Base-by-base conservation (phyloP, 2,329 filamentous ascomycete genomes). In the Sclerotinia glacialis region DNA sequence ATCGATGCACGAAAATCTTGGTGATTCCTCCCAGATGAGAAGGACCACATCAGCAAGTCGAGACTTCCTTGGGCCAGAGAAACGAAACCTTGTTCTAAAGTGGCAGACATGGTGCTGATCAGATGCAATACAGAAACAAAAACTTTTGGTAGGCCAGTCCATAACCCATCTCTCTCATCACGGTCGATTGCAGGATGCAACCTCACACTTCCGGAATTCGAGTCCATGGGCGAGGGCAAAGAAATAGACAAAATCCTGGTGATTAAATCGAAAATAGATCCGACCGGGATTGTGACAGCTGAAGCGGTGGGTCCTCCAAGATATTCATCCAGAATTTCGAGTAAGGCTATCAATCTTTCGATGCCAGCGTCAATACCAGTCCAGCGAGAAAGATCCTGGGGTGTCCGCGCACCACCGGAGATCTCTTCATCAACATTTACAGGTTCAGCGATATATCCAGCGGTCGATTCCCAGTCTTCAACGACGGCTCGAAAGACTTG, bases 121-220 rank as follows among this genome's bases (percentile, higher is more conserved):
- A 96, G 78, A 28, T 84, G 78, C 64, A 96, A 79, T n/a, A 86
- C 84, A 18, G 89, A 86, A 18, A 87, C 78, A 74, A 97, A 92
- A 49, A 97, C 85, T 12, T 84, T 82, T 5, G 93, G 91, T 14
- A 97, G 82, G 23, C 86, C 81, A 56, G 84, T 80, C 85, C 90
- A 93, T 4, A 97, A 82, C 54, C 88, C 86, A 64, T 96, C 92
- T 68, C 89, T 89, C 78, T 97, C 94, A 60, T 96, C 91, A 68
- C 89, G 86, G 42, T 87, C 84, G 69, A 95, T 86, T 69, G 91
- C 89, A 9, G 87, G 82, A 72, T 93, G 93, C 67, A 88, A 81
- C 68, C 88, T 85, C n/a, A 86, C 68, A 64, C 67, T 66, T 26
- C 69, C 71, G 28, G 71, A 66, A 23, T 67, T 62, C 47, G 65